Evolutionary conservation across 1,284 basidiomycete genomes (phyloP).

Genomic region (Rhizopogon parksii): DNA sequence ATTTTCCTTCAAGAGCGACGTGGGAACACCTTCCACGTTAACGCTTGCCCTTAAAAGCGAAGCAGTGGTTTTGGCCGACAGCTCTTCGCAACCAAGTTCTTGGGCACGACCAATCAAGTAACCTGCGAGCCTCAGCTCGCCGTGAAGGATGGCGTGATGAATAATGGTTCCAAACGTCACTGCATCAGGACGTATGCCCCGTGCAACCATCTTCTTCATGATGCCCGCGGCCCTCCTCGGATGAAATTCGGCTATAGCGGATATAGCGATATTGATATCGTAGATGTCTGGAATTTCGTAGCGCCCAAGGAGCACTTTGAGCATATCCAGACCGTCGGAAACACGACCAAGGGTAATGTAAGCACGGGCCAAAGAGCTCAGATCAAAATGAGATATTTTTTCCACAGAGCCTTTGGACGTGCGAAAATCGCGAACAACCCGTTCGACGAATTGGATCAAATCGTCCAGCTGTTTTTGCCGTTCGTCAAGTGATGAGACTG

Average conservation of each 20-base stretch:
- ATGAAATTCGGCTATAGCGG: constrained; percentile 43
- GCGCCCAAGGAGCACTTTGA: constrained; percentile 41
- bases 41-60: constrained; percentile 43
- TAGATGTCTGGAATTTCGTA: constrained; percentile 49
- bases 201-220: constrained; percentile 41
- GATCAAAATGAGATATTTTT: constrained; percentile 39
- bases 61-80: constrained; percentile 43
- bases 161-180: constrained; percentile 56
- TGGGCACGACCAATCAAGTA: constrained; percentile 36
- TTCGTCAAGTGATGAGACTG: not conserved
- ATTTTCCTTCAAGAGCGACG: constrained; percentile 24
- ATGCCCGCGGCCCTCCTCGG: constrained; percentile 40
- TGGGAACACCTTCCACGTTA: constrained; percentile 20
- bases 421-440: constrained; percentile 40
- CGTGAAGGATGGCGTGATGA: constrained; percentile 43
- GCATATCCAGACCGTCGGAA: constrained; percentile 39
- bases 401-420: constrained; percentile 38
- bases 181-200: constrained; percentile 43
- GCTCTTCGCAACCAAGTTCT: constrained; percentile 24
- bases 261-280: constrained; percentile 59
- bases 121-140: constrained; percentile 39
- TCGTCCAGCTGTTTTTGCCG: constrained; percentile 12
- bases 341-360: constrained; percentile 51
- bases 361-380: constrained; percentile 58
- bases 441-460: constrained; percentile 34